These are phyloP conservation scores for Aspergillus brasiliensis DNA, from an alignment of 2,329 filamentous ascomycete species.

Conservation along the genomic window DNA sequence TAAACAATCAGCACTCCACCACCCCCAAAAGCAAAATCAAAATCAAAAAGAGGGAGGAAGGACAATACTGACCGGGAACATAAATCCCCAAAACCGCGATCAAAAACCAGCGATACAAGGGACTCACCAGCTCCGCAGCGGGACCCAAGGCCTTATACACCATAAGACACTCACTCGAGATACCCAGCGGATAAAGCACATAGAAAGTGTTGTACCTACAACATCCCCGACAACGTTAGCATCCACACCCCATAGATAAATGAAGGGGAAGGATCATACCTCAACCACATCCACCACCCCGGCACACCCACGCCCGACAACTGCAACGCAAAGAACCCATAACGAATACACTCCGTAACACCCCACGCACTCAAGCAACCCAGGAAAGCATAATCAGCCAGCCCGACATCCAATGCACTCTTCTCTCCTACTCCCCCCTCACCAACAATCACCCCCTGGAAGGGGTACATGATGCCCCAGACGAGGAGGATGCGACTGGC, in stretches of 20 bases:
- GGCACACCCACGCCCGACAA: constrained; percentile 61
- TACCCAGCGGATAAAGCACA: constrained; percentile 88
- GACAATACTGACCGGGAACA: constrained; percentile 68
- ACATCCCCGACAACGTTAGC: constrained; percentile 5
- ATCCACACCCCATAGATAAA: background rate
- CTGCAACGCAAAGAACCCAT: constrained; percentile 83
- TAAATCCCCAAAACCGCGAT: constrained; percentile 72
- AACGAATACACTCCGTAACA: constrained; percentile 88
- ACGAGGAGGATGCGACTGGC: constrained; percentile 83
- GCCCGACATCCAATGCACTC: constrained; percentile 30
- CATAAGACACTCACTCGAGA: constrained; percentile 81
- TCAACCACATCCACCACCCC: constrained; percentile 66
- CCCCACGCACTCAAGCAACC: constrained; percentile 76
- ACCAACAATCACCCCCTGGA: constrained; percentile 62
- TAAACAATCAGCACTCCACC: constrained; percentile 18
- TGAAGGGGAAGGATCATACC: constrained; percentile 20
- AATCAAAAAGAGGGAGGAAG: background rate
- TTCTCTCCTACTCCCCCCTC: constrained; percentile 58
- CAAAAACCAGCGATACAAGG: constrained; percentile 60
- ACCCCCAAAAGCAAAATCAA: background rate
- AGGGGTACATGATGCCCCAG: constrained; percentile 77
- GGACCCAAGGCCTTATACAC: constrained; percentile 69
- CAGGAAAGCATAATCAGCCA: constrained; percentile 47
- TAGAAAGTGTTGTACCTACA: constrained; percentile 81
- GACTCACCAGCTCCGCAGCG: constrained; percentile 53